Evolutionary conservation across 2,329 filamentous ascomycete genomes (phyloP), one percentile per base, ranked within the genome.

Genomic region (Byssochlamys sp.): DNA sequence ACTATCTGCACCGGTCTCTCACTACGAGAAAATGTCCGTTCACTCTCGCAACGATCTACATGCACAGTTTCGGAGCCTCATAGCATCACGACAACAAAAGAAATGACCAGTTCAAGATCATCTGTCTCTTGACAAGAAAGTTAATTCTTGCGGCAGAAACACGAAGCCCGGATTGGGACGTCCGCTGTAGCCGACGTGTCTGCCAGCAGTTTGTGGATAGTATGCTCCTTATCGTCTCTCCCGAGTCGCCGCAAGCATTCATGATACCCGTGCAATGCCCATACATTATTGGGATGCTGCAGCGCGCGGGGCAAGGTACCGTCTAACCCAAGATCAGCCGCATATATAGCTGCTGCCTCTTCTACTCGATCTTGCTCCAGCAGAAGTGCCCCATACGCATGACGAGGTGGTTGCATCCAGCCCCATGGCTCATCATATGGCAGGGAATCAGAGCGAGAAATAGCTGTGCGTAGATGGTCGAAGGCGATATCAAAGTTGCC

Each of bases 361-460:
- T 80, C 76, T 0, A 81, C 73, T n/a, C 73, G 74, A 0, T 80
- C 83, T 65, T 87, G 86, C 66, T 90, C 87, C 11, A 89, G 75
- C 29, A 89, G 68, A 2, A 91, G 74, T 0, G 87, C 87, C 1
- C 84, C 87, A 54, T 86, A 86, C 0, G 87, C 87, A 68, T 90
- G 87, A 2, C 86, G 77, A 0, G 83, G 81, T 0, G 87, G 87
- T 66, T 88, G 85, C 86, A 90, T 89, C 87, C 87, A 90, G 0
- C 85, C 85, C 87, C 87, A 90, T 0, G 88, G 88, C 67, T 91
- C 88, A 53, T 86, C 84, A 60, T 88, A 90, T 0, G 83, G 83
- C 28, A 90, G 76, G 0, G 69, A 71, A 63, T 88, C 86, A 85
- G 2, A 81, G 76, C 1, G 72, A 66, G 25, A 88, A 82, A 0